A percentile compares a stretch with the other conserved stretches of the same genome.
Conservation (phyloP, 2,329 filamentous ascomycete species). For the Chrysosporium queenslandicum region DNA sequence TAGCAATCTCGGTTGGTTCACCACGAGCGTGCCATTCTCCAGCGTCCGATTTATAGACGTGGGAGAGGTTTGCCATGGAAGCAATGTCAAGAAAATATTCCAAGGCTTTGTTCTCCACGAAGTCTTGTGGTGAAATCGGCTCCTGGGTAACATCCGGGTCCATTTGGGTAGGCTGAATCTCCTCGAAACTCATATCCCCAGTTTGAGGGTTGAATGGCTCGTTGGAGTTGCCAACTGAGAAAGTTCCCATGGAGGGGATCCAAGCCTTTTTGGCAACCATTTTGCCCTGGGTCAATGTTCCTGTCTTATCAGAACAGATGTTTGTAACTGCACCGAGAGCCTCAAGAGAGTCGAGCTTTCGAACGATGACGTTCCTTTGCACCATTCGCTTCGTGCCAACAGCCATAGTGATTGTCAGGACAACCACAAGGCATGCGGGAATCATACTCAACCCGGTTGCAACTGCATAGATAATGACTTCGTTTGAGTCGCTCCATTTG, state of each 20-base stretch:
- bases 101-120: slow-evolving; percentile 43
- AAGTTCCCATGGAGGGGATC: slow-evolving; percentile 49
- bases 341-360: slow-evolving; percentile 48
- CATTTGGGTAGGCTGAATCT: slow-evolving; percentile 25
- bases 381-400: slow-evolving; percentile 52
- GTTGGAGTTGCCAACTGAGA: slow-evolving; percentile 46
- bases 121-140: slow-evolving; percentile 22
- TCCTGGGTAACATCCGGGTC: slow-evolving; percentile 22
- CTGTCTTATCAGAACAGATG: slow-evolving; percentile 50
- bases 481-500: slow-evolving; percentile 43
- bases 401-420: slow-evolving; percentile 58
- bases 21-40: slow-evolving; percentile 54
- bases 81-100: slow-evolving; percentile 52
- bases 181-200: slow-evolving; percentile 38
- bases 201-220: slow-evolving; percentile 49
- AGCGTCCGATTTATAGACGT: slow-evolving; percentile 47
- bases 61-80: slow-evolving; percentile 56
- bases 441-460: slow-evolving; percentile 53
- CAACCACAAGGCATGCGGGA: slow-evolving; percentile 53
- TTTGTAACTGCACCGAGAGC: slow-evolving; percentile 54
- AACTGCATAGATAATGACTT: slow-evolving; percentile 57
- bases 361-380: slow-evolving; percentile 47
- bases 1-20: slow-evolving; percentile 63
- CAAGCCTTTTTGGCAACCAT: slow-evolving; percentile 55
- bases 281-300: slow-evolving; percentile 53